phyloP scores from a whole-genome alignment of 2,329 filamentous ascomycete species.

The Ophiostoma perfectum region DNA sequence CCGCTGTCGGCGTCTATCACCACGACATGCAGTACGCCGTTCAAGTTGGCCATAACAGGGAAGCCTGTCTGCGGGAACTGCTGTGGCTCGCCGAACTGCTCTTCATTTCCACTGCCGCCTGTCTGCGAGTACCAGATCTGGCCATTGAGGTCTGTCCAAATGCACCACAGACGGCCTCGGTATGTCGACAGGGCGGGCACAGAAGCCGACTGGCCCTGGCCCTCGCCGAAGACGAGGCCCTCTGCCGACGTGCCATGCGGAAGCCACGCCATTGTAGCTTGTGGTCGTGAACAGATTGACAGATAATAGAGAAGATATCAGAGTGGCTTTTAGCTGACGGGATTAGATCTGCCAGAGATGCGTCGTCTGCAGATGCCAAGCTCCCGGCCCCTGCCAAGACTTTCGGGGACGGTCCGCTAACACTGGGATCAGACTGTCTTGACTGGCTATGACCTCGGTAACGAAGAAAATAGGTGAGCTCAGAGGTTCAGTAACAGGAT shows the following conservation, averaged over 20 bases:
- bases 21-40: slow-evolving; percentile 34
- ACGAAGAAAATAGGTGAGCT: no score
- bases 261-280: slow-evolving; percentile 30
- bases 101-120: slow-evolving; percentile 26
- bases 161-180: slow-evolving; percentile 35
- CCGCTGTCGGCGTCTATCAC: slow-evolving; percentile 31
- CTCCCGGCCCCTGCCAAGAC: background rate
- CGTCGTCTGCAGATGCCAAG: slow-evolving; percentile 3
- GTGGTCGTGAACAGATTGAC: no score
- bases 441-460: no score
- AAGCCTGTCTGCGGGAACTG: slow-evolving; percentile 32
- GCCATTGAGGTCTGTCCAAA: slow-evolving; percentile 34
- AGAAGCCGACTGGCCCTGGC: slow-evolving; percentile 32
- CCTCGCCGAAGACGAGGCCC: slow-evolving; percentile 30
- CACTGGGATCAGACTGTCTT: background rate
- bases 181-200: slow-evolving; percentile 35
- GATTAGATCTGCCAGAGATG: background rate
- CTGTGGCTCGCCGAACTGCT: slow-evolving; percentile 29
- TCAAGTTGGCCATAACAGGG: slow-evolving; percentile 34
- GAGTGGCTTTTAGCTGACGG: background rate
- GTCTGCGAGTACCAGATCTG: slow-evolving; percentile 34
- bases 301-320: background rate
- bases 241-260: slow-evolving; percentile 31
- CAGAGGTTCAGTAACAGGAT: no score
- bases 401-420: background rate